These are phyloP conservation scores for Irpex sp. DNA, from an alignment of 1,284 basidiomycete species.

Conservation along the genomic window DNA sequence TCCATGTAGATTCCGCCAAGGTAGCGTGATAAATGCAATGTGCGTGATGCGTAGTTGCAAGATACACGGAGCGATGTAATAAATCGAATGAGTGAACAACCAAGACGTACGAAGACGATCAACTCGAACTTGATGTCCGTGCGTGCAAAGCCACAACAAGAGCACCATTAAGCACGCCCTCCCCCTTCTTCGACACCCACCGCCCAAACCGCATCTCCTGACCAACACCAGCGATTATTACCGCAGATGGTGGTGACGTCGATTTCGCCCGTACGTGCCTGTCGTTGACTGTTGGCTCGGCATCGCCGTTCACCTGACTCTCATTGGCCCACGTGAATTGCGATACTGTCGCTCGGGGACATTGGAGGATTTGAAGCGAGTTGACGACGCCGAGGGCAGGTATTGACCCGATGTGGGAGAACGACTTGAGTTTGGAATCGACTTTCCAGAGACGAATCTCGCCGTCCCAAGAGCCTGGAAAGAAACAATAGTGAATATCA, in stretches of 20 bases:
- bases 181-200: slow-evolving; percentile 77
- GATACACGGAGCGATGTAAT: background rate
- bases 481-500: slow-evolving; percentile 2
- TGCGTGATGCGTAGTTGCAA: background rate
- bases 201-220: slow-evolving; percentile 89
- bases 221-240: slow-evolving; percentile 79
- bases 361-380: slow-evolving; percentile 75
- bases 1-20: background rate
- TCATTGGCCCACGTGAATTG: slow-evolving; percentile 8
- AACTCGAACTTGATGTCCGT: slow-evolving; percentile 28
- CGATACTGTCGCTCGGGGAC: slow-evolving; percentile 49
- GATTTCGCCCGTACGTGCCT: slow-evolving; percentile 24
- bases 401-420: slow-evolving; percentile 63
- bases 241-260: slow-evolving; percentile 29
- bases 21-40: background rate
- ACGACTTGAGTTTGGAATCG: slow-evolving; percentile 71
- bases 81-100: background rate
- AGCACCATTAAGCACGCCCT: slow-evolving; percentile 70
- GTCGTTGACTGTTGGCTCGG: slow-evolving; percentile 36
- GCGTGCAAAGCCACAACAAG: slow-evolving; percentile 55
- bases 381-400: slow-evolving; percentile 82
- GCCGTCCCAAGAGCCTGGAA: slow-evolving; percentile 88
- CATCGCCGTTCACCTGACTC: slow-evolving; percentile 19
- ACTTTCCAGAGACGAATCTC: slow-evolving; percentile 87
- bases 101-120: background rate